Conservation (phyloP, 2,329 filamentous ascomycete species). For the Sarocladium strictum region DNA sequence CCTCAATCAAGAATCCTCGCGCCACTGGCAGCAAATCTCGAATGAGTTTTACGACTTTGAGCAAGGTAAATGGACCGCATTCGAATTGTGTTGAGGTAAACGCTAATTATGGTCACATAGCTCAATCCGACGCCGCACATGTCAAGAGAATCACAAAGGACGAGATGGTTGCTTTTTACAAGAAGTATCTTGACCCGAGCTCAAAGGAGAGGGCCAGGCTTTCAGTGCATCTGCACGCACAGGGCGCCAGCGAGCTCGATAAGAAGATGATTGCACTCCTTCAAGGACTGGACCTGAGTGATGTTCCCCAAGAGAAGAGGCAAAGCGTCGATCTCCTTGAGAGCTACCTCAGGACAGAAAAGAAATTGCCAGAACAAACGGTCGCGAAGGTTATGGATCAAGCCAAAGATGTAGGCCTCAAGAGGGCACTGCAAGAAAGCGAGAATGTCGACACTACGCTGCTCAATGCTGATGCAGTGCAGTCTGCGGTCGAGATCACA, state of each 20-base stretch:
- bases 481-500: slow-evolving; percentile 53
- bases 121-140: slow-evolving; percentile 67
- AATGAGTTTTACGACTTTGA: slow-evolving; percentile 88
- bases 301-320: slow-evolving; percentile 34
- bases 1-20: slow-evolving; percentile 72
- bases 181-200: slow-evolving; percentile 65
- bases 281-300: slow-evolving; percentile 27
- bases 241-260: slow-evolving; percentile 45
- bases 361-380: slow-evolving; percentile 43
- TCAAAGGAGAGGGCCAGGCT: slow-evolving; percentile 75
- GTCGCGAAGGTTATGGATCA: slow-evolving; percentile 40
- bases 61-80: slow-evolving; percentile 52
- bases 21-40: slow-evolving; percentile 80
- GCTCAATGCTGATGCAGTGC: slow-evolving; percentile 13
- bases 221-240: slow-evolving; percentile 76
- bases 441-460: slow-evolving; percentile 25
- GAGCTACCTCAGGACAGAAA: slow-evolving; percentile 41
- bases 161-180: slow-evolving; percentile 76
- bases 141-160: slow-evolving; percentile 71
- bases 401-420: slow-evolving; percentile 37
- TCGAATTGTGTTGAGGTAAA: background rate
- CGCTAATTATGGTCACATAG: slow-evolving; percentile 32
- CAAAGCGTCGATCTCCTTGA: slow-evolving; percentile 45
- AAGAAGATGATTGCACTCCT: slow-evolving; percentile 37
- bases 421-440: slow-evolving; percentile 24